Base-by-base conservation (phyloP, 345 rosid species). In the Camelina laxa region DNA sequence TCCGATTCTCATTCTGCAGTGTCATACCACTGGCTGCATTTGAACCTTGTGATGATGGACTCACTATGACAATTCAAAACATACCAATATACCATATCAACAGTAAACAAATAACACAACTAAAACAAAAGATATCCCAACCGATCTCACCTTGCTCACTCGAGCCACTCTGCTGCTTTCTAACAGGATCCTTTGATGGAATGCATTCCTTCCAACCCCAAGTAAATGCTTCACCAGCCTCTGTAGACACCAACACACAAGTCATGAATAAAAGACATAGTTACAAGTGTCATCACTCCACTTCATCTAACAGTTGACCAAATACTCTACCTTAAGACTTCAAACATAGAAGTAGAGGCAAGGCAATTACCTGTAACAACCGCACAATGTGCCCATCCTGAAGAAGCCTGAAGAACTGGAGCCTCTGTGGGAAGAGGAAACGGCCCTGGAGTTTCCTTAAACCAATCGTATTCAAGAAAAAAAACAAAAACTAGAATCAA, bases 201-300 rank as follows among this genome's bases (percentile, higher is more conserved):
- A 90, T 85, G 65, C 98, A 90, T 68, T 92, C 96, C 71, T 85
- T 92, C 98, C 98, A 92, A n/a, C 96, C 98, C 98, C 96, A 92
- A 15, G 96, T 80, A 75, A 85, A 90, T 13, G 81, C 81, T 74
- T 88, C 98, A 53, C 91, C 98, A 44, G 69, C 67, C 45, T 84
- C 98, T 90, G 84, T 65, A 77, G 33, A 62, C 74, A 9, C 42
- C 65, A 69, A 51, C 50, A 42, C 49, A 60, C 55, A 61, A 6
- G 22, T 70, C 17, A 16, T 33, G 24, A 19, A 0, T 24, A 49
- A 33, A 44, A 55, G 51, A 9, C 22, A 54, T 2, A 69, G 12
- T 22, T 53, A 44, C 57, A 60, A 58, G 22, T n/a, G 49, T 17
- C 67, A 27, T 17, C 6, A 65, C 13, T 5, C 16, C 22, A n/a